phyloP scores from a whole-genome alignment of 2,329 filamentous ascomycete species.

The Colletotrichum coccodes region DNA sequence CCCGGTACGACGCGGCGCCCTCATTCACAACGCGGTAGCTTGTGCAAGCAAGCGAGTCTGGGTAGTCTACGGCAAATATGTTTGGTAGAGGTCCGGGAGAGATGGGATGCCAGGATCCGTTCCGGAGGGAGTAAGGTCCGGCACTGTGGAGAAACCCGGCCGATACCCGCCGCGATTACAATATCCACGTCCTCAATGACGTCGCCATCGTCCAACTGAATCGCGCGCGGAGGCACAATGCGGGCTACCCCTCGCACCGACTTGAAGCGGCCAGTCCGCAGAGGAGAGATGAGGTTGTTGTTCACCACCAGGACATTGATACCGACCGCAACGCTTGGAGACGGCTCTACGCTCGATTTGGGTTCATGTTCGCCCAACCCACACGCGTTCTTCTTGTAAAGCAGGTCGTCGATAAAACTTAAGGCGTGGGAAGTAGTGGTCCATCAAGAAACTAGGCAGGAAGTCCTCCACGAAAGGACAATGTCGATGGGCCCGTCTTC shows the following conservation, averaged over 20 bases:
- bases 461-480: constrained; percentile 35
- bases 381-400: not conserved
- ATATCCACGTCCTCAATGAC: constrained; percentile 40
- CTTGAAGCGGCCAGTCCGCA: not conserved
- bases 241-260: constrained; percentile 16
- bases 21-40: constrained; percentile 48
- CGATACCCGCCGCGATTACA: constrained; percentile 48
- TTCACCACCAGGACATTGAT: constrained; percentile 1
- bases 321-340: not conserved
- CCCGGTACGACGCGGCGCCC: constrained; percentile 48
- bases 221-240: constrained; percentile 36
- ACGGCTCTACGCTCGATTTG: constrained; percentile 13
- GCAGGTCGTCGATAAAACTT: not conserved
- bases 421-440: constrained; percentile 32
- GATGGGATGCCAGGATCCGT: constrained; percentile 38
- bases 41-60: constrained; percentile 53
- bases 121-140: constrained; percentile 38
- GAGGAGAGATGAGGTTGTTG: constrained; percentile 2
- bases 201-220: constrained; percentile 43
- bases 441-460: constrained; percentile 33
- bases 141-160: constrained; percentile 41
- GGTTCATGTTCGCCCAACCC: not conserved
- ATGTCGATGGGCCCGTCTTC: constrained; percentile 36
- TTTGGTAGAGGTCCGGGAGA: constrained; percentile 51
- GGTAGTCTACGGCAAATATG: constrained; percentile 53